phyloP scores from a whole-genome alignment of 768 basidiomycete genomes.

The Mycena sanguinolenta region DNA sequence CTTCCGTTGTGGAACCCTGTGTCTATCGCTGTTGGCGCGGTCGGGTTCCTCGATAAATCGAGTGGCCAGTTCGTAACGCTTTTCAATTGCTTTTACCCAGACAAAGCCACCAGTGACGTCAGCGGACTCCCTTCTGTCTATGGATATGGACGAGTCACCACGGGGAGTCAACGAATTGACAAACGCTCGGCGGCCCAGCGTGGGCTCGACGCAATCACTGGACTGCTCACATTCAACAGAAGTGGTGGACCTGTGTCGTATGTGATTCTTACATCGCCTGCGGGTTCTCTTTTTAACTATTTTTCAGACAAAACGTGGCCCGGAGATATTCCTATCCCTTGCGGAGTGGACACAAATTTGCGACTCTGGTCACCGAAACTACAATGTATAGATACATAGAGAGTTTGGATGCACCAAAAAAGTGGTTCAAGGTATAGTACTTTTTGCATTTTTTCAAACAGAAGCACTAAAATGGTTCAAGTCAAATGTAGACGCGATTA shows the following conservation, averaged over 20 bases:
- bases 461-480: slow-evolving; percentile 70
- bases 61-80: slow-evolving; percentile 76
- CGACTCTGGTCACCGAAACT: slow-evolving; percentile 77
- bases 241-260: slow-evolving; percentile 54
- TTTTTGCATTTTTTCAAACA: too few relatives aligned
- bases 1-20: slow-evolving; percentile 81
- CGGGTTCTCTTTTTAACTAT: not conserved
- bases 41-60: slow-evolving; percentile 80
- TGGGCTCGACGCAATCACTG: slow-evolving; percentile 67
- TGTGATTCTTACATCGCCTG: slow-evolving; percentile 38
- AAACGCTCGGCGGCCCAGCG: slow-evolving; percentile 71
- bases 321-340: slow-evolving; percentile 73
- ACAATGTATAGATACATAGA: slow-evolving; percentile 79
- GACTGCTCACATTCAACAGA: slow-evolving; percentile 60
- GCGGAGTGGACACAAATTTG: slow-evolving; percentile 73
- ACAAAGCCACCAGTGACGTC: slow-evolving; percentile 58
- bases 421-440: slow-evolving; percentile 65
- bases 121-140: slow-evolving; percentile 68
- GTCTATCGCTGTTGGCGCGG: slow-evolving; percentile 73
- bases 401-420: slow-evolving; percentile 71
- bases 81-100: slow-evolving; percentile 75
- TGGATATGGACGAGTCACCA: slow-evolving; percentile 70
- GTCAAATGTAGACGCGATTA: slow-evolving; percentile 73
- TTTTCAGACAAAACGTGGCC: slow-evolving; percentile 57
- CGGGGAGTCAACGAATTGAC: slow-evolving; percentile 64